Evolutionary conservation across 352 stramenopile genomes (phyloP), one percentile per base, ranked within the genome.

Genomic region (Phytophthora pini): DNA sequence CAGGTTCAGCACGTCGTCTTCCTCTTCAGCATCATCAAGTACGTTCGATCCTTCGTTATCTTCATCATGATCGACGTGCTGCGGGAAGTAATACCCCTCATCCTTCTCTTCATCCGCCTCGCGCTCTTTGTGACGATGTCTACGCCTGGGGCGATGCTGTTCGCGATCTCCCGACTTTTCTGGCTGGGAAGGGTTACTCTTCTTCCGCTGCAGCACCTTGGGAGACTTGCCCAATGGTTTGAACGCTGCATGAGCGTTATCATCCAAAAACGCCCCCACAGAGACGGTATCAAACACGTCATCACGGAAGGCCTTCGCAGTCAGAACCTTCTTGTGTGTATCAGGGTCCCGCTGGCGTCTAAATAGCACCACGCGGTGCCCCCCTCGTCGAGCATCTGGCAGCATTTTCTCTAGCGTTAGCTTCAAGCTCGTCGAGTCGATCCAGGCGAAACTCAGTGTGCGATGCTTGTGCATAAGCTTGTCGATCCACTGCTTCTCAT

Each of bases 401-500:
- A 93, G 62, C 61, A 83, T 59, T 13, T 70, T 80, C 59, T 94
- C 85, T 34, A 94, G 77, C 51, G 84, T 90, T 12, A 93, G 70
- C 72, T 88, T 86, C 41, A 85, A 65, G 12, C 77, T 77, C 27
- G 74, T 79, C 34, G 85, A 74, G 48, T 95, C 85, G 24, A 91
- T 56, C 84, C 83, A 94, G 10, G 74, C 84, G 44, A 94, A 95
- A 40, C 73, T 71, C n/a, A 89, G 31, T 3, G 70, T 81, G 54
- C 85, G 84, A 51, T 92, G 70, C 47, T 82, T 56, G 9, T 70
- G 56, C 62, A 92, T 76, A 12, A 95, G 64, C 38, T 70, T 73
- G 27, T 87, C 73, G 11, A 95, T 67, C 87, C 84, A 95, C 47
- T 84, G 80, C 56, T 82, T 84, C 57, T 95, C 84, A 51, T 91